Evolutionary conservation across 1,139 yeast genomes (phyloP), one percentile per base, ranked within the genome.

Genomic region (Yamadazyma mexicana): DNA sequence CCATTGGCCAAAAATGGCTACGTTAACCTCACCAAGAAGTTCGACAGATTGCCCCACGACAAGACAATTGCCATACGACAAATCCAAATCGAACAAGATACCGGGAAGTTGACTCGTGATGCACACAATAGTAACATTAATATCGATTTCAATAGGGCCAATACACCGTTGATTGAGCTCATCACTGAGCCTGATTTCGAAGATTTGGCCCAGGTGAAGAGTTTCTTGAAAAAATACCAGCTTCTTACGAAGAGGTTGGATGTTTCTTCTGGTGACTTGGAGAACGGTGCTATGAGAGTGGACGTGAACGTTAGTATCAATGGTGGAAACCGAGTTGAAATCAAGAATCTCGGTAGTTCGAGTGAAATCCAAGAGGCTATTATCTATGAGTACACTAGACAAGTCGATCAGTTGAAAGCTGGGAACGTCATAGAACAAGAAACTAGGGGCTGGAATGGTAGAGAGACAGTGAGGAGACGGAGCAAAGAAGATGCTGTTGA

Each of bases 361-460:
- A 74, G 89, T 14, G 92, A 95, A 9, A 88, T 92, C 20, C 69
- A 77, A 17, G 79, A 77, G 43, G 97, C 98, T 0, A 77, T 91
- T 29, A 73, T 74, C 43, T 83, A 72, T 48, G 99, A 92, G 59
- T 87, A 79, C 52, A 58, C 63, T 24, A 71, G 98, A 40, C 98
- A 94, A 55, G 61, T 75, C 0, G 48, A 51, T 0, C 55, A 69
- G 20, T 55, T 81, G 9, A 46, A 61, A 39, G 44, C 57, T 8
- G 75, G 74, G 0, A 52, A 56, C 5, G 45, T 52, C 0, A 59
- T 82, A 1, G 47, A 42, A 1, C 79, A 81, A 44, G 96, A 91
- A 55, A 94, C 99, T 0, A 73, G 98, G 52, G 94, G 96, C 12
- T 92, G 97, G 97, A 82, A 83, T 55, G 97, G 96, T 1, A 61